A percentile compares a stretch with the other conserved stretches of the same genome.
Conservation (phyloP, 352 stramenopile species). For the Phytopythium litorale region DNA sequence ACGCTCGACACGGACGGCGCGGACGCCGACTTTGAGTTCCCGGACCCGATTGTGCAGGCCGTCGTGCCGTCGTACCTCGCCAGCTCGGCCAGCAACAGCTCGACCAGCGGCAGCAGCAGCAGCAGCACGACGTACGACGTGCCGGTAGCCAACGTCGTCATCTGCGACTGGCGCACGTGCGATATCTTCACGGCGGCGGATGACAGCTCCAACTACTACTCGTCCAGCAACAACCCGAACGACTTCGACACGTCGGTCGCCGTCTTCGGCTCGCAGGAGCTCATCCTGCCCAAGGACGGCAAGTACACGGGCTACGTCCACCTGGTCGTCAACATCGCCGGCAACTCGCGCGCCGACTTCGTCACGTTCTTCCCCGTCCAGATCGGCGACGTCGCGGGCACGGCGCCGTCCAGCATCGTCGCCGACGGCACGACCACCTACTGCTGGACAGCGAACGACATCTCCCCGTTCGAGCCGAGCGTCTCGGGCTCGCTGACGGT, state of each 20-base stretch:
- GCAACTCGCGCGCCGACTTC: slow-evolving; percentile 67
- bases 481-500: slow-evolving; percentile 52
- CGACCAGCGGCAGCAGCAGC: slow-evolving; percentile 18
- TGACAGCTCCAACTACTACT: slow-evolving; percentile 52
- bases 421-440: slow-evolving; percentile 71
- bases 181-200: slow-evolving; percentile 49
- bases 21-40: slow-evolving; percentile 55
- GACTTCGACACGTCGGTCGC: slow-evolving; percentile 51
- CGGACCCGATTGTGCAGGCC: slow-evolving; percentile 31
- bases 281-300: slow-evolving; percentile 68
- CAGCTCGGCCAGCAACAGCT: slow-evolving; percentile 19
- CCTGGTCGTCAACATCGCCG: slow-evolving; percentile 58
- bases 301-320: slow-evolving; percentile 80
- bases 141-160: slow-evolving; percentile 62
- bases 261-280: slow-evolving; percentile 58
- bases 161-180: slow-evolving; percentile 76
- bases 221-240: slow-evolving; percentile 66
- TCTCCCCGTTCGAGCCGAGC: slow-evolving; percentile 56
- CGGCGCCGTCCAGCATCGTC: slow-evolving; percentile 35
- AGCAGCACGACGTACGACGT: slow-evolving; percentile 49
- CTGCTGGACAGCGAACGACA: slow-evolving; percentile 57
- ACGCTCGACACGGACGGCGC: slow-evolving; percentile 43
- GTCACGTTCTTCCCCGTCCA: slow-evolving; percentile 79
- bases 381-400: slow-evolving; percentile 58
- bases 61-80: slow-evolving; percentile 41